Conservation (phyloP, 2,329 filamentous ascomycete species). For the Neodidymelliopsis sp. region DNA sequence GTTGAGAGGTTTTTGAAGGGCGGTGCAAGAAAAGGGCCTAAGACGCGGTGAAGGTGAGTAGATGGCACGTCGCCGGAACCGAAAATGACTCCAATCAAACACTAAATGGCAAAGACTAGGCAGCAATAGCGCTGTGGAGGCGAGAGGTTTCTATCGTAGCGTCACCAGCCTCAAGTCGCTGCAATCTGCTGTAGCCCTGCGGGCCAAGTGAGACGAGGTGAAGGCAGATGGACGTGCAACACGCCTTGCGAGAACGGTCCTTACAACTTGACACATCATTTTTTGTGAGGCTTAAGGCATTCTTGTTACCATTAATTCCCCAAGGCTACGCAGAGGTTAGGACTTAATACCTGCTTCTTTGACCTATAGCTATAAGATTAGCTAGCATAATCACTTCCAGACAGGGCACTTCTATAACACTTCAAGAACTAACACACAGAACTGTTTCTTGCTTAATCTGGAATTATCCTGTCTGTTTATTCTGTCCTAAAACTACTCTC, state of each 20-base stretch:
- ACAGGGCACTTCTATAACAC: too few species aligned
- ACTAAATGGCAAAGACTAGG: neutral
- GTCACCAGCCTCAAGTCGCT: too few species aligned
- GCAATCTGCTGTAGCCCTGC: neutral
- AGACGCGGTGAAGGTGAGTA: conserved; percentile 13
- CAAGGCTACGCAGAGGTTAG: neutral
- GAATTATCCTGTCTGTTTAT: too few species aligned
- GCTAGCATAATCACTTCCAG: too few species aligned
- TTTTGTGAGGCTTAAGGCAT: neutral
- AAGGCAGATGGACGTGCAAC: neutral
- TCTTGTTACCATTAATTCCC: neutral
- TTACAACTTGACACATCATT: neutral
- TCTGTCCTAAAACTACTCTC: neutral
- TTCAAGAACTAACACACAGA: too few species aligned
- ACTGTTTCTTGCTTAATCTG: too few species aligned
- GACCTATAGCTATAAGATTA: too few species aligned
- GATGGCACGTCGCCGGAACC: conserved; percentile 1
- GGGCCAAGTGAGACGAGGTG: neutral
- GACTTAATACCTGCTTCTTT: too few species aligned
- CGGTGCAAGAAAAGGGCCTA: neutral
- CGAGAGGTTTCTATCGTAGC: neutral
- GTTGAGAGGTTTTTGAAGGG: neutral
- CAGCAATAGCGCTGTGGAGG: neutral
- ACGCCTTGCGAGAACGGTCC: too few species aligned
- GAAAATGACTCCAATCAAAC: neutral